phyloP scores from a whole-genome alignment of 192 early-diverging fungal species.

The Umbelopsis sp. region DNA sequence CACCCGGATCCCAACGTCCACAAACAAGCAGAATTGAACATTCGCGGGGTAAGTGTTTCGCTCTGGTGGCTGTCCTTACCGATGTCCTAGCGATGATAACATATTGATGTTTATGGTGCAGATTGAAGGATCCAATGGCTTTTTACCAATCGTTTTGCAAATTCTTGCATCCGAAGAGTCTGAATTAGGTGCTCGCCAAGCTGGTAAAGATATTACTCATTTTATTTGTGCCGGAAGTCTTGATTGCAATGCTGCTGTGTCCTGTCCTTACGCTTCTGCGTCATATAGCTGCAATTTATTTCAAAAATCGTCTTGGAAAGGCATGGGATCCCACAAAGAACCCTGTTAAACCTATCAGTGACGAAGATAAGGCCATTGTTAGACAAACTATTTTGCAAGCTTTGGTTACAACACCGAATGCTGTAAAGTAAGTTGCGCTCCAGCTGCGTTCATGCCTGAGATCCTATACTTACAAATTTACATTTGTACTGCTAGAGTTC shows the following conservation, averaged over 20 bases:
- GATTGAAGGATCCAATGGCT: slow-evolving; percentile 50
- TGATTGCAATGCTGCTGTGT: background rate
- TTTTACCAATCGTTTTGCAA: slow-evolving; percentile 53
- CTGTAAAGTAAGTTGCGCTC: slow-evolving; percentile 62
- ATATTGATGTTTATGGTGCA: slow-evolving; percentile 8
- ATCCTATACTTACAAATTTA: background rate
- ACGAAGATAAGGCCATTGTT: slow-evolving; percentile 70
- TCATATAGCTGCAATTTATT: slow-evolving; percentile 72
- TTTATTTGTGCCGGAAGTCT: background rate
- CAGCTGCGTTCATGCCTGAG: background rate
- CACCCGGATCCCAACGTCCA: slow-evolving; percentile 78
- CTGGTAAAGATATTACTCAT: slow-evolving; percentile 40
- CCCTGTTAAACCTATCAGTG: slow-evolving; percentile 51
- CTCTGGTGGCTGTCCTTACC: background rate
- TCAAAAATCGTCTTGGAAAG: slow-evolving; percentile 81
- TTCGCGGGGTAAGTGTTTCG: slow-evolving; percentile 61
- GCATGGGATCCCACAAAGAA: slow-evolving; percentile 61
- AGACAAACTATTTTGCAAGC: slow-evolving; percentile 75
- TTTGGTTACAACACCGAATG: slow-evolving; percentile 67
- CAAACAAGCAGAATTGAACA: slow-evolving; percentile 79
- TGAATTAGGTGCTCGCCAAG: slow-evolving; percentile 56
- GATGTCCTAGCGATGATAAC: background rate
- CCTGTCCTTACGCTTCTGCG: slow-evolving; percentile 29
- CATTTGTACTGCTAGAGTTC: slow-evolving; percentile 46
- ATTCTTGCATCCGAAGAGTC: slow-evolving; percentile 58